Evolutionary conservation across 2,329 filamentous ascomycete species (phyloP).

Genomic region (Neonectria sp.): DNA sequence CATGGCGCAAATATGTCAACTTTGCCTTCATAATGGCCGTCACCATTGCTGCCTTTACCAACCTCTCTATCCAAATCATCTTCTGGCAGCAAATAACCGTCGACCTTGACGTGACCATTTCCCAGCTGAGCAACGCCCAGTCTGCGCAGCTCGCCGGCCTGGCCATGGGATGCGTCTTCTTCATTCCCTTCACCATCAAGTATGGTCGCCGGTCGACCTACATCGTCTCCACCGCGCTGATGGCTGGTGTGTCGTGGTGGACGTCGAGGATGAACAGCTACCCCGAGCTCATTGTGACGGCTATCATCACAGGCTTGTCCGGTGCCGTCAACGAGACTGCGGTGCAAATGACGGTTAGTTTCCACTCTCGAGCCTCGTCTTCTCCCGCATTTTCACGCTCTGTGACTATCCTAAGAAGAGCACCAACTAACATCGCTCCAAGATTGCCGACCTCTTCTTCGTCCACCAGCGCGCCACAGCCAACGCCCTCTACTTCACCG

Average conservation of each 20-base stretch:
- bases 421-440: neutral
- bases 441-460: constrained; percentile 54
- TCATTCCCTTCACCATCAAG: constrained; percentile 53
- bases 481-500: constrained; percentile 51
- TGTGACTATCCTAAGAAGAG: too few relatives aligned
- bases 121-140: constrained; percentile 45
- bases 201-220: constrained; percentile 54
- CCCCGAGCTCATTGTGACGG: constrained; percentile 45
- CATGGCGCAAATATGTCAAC: constrained; percentile 50
- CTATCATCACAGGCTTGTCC: constrained; percentile 51
- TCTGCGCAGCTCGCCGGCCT: constrained; percentile 51
- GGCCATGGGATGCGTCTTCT: constrained; percentile 52
- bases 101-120: constrained; percentile 47
- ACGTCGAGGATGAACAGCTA: constrained; percentile 39
- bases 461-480: constrained; percentile 51
- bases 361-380: neutral
- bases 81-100: constrained; percentile 54
- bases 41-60: constrained; percentile 49
- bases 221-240: constrained; percentile 43
- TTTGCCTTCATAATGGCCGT: constrained; percentile 47
- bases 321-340: constrained; percentile 58
- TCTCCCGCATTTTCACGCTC: too few relatives aligned
- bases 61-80: constrained; percentile 44
- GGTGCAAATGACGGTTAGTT: constrained; percentile 54
- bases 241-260: constrained; percentile 46